Conservation (phyloP, 2,329 filamentous ascomycete genomes). For the Neonectria neomacrospora region DNA sequence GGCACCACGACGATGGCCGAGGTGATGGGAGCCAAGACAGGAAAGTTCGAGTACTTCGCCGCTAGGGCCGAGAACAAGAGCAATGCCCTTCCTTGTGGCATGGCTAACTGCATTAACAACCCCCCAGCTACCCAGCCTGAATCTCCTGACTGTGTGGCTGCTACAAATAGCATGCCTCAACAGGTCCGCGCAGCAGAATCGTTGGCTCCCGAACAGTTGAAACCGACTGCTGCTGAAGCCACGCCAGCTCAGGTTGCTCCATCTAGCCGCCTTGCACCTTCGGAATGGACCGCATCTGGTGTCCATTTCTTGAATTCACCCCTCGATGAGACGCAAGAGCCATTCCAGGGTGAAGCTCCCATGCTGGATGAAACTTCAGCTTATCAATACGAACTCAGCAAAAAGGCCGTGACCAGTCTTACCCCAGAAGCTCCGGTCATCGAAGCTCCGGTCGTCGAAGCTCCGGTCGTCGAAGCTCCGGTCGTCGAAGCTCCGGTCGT, state of each 20-base stretch:
- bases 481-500: conserved; percentile 6
- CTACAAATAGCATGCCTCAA: neutral
- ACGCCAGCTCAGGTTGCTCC: neutral
- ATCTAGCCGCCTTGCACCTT: conserved; percentile 14
- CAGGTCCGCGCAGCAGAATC: neutral
- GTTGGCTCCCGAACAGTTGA: neutral
- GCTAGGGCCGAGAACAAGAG: conserved; percentile 53
- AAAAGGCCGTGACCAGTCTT: conserved; percentile 28
- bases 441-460: conserved; percentile 6
- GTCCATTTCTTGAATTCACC: conserved; percentile 48
- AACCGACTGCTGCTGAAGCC: neutral
- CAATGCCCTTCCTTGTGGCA: conserved; percentile 18
- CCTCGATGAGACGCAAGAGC: conserved; percentile 8
- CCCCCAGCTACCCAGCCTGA: neutral
- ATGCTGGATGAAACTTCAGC: conserved; percentile 46
- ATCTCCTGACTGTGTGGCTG: neutral
- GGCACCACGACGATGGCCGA: conserved; percentile 36
- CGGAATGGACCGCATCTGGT: conserved; percentile 45
- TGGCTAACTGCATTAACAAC: conserved; percentile 7
- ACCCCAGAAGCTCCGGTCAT: neutral
- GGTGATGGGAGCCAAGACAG: conserved; percentile 49
- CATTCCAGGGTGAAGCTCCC: neutral
- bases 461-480: conserved; percentile 4
- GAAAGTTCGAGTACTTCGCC: conserved; percentile 53
- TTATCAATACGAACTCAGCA: conserved; percentile 46